Evolutionary conservation across 352 stramenopile species (phyloP).

Genomic region (Bremia lactucae): DNA sequence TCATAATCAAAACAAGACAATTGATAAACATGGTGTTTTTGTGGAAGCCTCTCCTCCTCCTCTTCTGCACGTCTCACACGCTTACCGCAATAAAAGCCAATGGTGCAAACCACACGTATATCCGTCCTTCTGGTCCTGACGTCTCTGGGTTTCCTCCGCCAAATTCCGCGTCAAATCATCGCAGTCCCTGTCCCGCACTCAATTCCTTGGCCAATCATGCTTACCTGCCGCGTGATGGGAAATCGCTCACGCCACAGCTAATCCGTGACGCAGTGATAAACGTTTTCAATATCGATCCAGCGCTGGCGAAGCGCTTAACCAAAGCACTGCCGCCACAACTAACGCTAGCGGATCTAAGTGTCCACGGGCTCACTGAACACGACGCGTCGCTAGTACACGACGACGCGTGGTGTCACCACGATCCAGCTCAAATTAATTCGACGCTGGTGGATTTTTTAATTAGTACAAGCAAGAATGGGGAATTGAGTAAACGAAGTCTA

Average conservation of each 20-base stretch:
- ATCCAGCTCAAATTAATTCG: conserved; percentile 37
- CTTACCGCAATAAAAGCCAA: too few species aligned
- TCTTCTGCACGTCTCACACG: too few species aligned
- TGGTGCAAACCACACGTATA: too few species aligned
- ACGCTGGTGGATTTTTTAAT: conserved; percentile 35
- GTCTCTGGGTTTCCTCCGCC: conserved; percentile 36
- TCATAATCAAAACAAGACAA: too few species aligned
- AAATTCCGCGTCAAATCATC: conserved; percentile 31
- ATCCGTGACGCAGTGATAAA: conserved; percentile 29
- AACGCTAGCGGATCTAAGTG: conserved; percentile 40
- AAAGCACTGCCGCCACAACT: conserved; percentile 23
- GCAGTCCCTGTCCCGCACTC: conserved; percentile 46
- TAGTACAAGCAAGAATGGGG: conserved; percentile 16
- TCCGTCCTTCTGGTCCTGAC: conserved; percentile 22
- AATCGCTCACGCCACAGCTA: conserved; percentile 30
- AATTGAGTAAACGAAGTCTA: conserved; percentile 32
- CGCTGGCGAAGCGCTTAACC: conserved; percentile 26
- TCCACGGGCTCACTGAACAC: conserved; percentile 44
- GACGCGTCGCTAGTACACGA: conserved; percentile 65
- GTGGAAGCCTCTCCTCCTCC: too few species aligned
- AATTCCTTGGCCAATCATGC: conserved; percentile 69
- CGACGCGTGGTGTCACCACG: conserved; percentile 34
- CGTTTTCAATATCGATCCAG: conserved; percentile 40
- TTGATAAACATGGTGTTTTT: too few species aligned
- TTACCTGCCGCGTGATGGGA: conserved; percentile 49